Conservation (phyloP, 805 yeast genomes). For the Kodamaea sagamina region DNA sequence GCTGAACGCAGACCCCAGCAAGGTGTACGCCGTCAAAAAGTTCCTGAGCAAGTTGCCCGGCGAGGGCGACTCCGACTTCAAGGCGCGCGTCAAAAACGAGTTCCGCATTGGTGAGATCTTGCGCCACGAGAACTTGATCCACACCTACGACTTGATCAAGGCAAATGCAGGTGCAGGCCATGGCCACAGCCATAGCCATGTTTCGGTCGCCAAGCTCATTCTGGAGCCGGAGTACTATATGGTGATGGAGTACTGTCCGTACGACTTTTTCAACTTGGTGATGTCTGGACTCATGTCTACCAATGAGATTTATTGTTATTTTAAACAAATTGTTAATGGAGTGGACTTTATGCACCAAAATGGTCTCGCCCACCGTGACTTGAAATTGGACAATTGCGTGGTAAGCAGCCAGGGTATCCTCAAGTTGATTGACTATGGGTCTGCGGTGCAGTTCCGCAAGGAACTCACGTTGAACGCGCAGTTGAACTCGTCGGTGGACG, state of each 20-base stretch:
- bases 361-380: slow-evolving; percentile 91
- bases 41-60: slow-evolving; percentile 65
- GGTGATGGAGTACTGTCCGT: slow-evolving; percentile 92
- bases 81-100: slow-evolving; percentile 78
- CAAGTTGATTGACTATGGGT: slow-evolving; percentile 91
- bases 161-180: slow-evolving; percentile 35
- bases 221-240: slow-evolving; percentile 51
- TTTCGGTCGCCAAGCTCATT: slow-evolving; percentile 26
- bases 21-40: slow-evolving; percentile 82
- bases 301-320: slow-evolving; percentile 75
- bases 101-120: slow-evolving; percentile 78
- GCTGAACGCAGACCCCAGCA: slow-evolving; percentile 51
- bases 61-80: slow-evolving; percentile 69
- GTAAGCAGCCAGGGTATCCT: slow-evolving; percentile 72
- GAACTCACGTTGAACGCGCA: slow-evolving; percentile 28
- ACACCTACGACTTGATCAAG: slow-evolving; percentile 75
- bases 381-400: slow-evolving; percentile 92
- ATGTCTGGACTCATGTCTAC: slow-evolving; percentile 81
- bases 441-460: slow-evolving; percentile 79
- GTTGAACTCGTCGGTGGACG: slow-evolving; percentile 16
- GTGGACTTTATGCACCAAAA: slow-evolving; percentile 71
- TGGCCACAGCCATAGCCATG: slow-evolving; percentile 10
- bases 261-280: slow-evolving; percentile 88
- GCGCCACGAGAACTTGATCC: slow-evolving; percentile 72
- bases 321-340: slow-evolving; percentile 77